Evolutionary conservation across 2,329 filamentous ascomycete genomes (phyloP).

Genomic region (Aspergillus vadensis): DNA sequence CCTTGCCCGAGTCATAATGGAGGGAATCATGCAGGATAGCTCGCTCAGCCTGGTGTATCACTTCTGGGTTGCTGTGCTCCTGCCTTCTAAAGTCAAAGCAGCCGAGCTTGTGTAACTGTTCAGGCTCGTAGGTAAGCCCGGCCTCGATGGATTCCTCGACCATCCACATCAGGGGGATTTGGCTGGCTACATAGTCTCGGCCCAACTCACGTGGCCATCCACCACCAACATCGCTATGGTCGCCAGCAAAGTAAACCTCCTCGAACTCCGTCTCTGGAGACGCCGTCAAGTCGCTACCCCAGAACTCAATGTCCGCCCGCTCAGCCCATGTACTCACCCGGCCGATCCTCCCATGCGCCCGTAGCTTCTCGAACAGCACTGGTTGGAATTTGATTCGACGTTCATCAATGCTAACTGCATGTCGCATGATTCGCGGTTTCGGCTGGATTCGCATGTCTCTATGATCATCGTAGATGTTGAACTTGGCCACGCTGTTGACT

Average conservation of each 20-base stretch:
- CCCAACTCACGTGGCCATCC: slow-evolving; percentile 60
- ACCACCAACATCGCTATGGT: slow-evolving; percentile 74
- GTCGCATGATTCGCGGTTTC: slow-evolving; percentile 52
- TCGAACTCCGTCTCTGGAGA: slow-evolving; percentile 58
- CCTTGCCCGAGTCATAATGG: slow-evolving; percentile 18
- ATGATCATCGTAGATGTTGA: slow-evolving; percentile 18
- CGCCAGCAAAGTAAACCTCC: slow-evolving; percentile 71
- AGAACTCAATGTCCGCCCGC: slow-evolving; percentile 9
- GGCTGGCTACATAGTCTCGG: slow-evolving; percentile 58
- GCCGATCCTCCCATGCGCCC: not conserved
- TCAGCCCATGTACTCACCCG: slow-evolving; percentile 26
- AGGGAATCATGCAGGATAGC: slow-evolving; percentile 22
- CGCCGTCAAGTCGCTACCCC: not conserved
- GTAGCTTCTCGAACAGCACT: slow-evolving; percentile 20
- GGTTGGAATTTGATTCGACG: slow-evolving; percentile 53
- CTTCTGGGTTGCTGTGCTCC: not conserved
- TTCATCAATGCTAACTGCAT: slow-evolving; percentile 58
- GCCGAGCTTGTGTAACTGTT: slow-evolving; percentile 22
- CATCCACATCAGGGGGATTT: slow-evolving; percentile 70
- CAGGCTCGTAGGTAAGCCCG: slow-evolving; percentile 66
- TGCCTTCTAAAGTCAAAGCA: slow-evolving; percentile 19
- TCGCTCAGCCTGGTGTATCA: slow-evolving; percentile 13
- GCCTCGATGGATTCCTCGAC: slow-evolving; percentile 62
- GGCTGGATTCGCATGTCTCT: slow-evolving; percentile 14
- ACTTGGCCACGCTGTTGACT: slow-evolving; percentile 28